Evolutionary conservation across 352 stramenopile genomes (phyloP), one percentile per base, ranked within the genome.

Genomic region (Phytophthora hybrid): DNA sequence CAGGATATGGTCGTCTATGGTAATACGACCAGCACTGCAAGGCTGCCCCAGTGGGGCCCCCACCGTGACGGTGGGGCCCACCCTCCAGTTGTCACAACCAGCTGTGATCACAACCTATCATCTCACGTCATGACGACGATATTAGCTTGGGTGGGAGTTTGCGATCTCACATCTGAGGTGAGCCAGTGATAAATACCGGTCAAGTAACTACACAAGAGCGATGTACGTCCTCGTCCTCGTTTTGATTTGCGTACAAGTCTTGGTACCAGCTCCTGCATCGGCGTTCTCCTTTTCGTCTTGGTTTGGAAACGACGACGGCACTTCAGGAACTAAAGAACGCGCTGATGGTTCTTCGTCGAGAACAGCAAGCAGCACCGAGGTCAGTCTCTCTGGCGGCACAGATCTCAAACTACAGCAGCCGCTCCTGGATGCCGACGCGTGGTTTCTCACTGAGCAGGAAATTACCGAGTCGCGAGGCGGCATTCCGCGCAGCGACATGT

Each of bases 341-440:
- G 9, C 6, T n/a, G 16, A n/a, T 26, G 4, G 23, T 10, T 39
- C 39, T 23, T 26, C 41, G 5, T 26, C 58, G n/a, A 51, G 8
- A 19, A n/a, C 3, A 23, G 19, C 2, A 7, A 59, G 32, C 23
- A 52, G 49, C 21, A 29, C 0, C 11, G 23, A 32, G 5, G 23
- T 16, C 51, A 54, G 62, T 18, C 46, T 61, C 34, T 68, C 29
- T 23, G 7, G 53, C 52, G 55, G 34, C 2, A 21, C 63, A 9
- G 32, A 71, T 16, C 31, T 54, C 32, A 65, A 14, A 1, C 19
- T 69, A 18, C 55, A 65, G 5, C 85, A 92, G 58, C 85, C 85
- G 14, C 32, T 78, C 16, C 70, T 89, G 16, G 69, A 82, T 21
- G 57, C 81, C 1, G 52, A 61, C 7, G 70, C 76, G 19, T 46